Evolutionary conservation across 305 asterid species (phyloP).

Genomic region (Striga hermonthica): DNA sequence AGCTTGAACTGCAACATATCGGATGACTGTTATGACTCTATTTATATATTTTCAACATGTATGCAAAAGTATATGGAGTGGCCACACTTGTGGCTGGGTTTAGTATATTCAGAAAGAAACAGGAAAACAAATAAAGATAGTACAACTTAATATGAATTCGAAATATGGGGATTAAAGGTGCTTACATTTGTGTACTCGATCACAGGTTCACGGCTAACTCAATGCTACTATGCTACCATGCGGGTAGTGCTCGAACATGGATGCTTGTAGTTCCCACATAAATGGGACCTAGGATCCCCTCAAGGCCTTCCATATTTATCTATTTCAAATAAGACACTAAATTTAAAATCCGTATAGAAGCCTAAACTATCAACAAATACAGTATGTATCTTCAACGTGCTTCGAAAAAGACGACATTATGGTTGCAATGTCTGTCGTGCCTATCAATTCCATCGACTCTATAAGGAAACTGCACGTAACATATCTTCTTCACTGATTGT

Average conservation of each 20-base stretch:
- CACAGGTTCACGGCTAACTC: too few species aligned
- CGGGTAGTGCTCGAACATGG: too few species aligned
- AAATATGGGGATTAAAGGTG: too few species aligned
- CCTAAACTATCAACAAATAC: neutral
- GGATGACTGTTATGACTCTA: too few species aligned
- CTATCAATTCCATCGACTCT: conserved; percentile 44
- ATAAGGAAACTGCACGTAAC: conserved; percentile 45
- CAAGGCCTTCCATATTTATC: conserved; percentile 45
- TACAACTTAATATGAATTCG: too few species aligned
- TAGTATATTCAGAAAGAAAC: too few species aligned
- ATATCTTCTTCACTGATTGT: conserved; percentile 39
- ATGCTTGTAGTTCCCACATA: conserved; percentile 22
- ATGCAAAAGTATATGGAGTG: too few species aligned
- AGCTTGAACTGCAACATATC: neutral
- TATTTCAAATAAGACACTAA: conserved; percentile 3
- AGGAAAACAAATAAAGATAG: too few species aligned
- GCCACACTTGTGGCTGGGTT: too few species aligned
- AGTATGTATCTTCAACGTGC: conserved; percentile 22
- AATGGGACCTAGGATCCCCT: conserved; percentile 45
- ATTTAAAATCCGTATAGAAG: neutral
- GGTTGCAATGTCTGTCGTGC: conserved; percentile 38
- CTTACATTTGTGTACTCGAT: too few species aligned
- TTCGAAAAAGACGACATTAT: conserved; percentile 41
- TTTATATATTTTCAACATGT: too few species aligned
- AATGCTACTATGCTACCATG: too few species aligned